A percentile compares a stretch with the other conserved stretches of the same genome.
Conservation (phyloP, 441 rosid species). For the Arabidopsis hybrid region DNA sequence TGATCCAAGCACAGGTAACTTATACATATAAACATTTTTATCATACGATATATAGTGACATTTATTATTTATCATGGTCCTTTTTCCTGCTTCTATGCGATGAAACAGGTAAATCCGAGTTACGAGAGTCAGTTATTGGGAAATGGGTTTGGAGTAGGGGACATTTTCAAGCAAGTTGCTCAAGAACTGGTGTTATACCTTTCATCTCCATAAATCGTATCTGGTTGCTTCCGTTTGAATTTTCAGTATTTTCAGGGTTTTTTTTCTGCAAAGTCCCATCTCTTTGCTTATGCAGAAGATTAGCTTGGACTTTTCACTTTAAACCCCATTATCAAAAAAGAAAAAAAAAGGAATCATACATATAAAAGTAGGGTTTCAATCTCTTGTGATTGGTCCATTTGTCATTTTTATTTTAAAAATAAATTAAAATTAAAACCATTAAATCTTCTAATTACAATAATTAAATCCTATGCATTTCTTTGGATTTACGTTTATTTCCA, state of each 20-base stretch:
- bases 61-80: neutral
- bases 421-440: no score
- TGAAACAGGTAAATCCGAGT: conserved; percentile 30
- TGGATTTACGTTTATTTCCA: no score
- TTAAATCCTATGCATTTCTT: no score
- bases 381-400: no score
- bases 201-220: conserved; percentile 40
- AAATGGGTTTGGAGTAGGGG: conserved; percentile 55
- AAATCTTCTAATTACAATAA: no score
- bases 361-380: no score
- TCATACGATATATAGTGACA: neutral
- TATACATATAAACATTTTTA: conserved; percentile 29
- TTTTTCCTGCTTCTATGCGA: neutral
- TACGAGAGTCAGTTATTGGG: conserved; percentile 43
- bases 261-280: neutral
- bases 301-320: conserved; percentile 3
- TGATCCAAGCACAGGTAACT: conserved; percentile 78
- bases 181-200: conserved; percentile 61
- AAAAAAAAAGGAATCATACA: neutral
- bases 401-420: no score
- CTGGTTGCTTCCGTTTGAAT: conserved; percentile 4
- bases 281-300: conserved; percentile 17
- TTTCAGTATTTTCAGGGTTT: conserved; percentile 11
- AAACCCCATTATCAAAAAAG: conserved; percentile 25
- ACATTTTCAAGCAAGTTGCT: conserved; percentile 67